These are phyloP conservation scores for Conringia planisiliqua DNA, from an alignment of 345 rosid species.

Conservation along the genomic window DNA sequence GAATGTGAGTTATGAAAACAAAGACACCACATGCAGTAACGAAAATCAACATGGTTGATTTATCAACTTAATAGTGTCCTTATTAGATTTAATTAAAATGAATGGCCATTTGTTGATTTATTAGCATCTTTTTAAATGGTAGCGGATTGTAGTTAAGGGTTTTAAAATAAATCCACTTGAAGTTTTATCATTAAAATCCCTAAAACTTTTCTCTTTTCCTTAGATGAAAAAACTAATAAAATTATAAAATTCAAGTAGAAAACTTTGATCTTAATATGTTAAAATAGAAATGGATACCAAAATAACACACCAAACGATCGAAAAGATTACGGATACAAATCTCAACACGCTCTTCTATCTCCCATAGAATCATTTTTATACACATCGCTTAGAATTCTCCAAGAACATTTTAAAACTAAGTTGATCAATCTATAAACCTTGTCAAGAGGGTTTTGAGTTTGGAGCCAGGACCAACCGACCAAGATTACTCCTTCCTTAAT, in stretches of 20 bases:
- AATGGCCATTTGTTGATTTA: too few relatives aligned
- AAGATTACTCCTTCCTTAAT: background rate
- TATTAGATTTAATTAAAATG: too few relatives aligned
- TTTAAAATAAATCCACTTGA: too few relatives aligned
- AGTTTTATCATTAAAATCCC: too few relatives aligned
- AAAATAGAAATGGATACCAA: background rate
- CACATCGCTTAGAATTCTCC: constrained; percentile 9
- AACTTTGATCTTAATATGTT: background rate
- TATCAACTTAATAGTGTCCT: too few relatives aligned
- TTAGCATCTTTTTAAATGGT: too few relatives aligned
- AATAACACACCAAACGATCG: constrained; percentile 17
- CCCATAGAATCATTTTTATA: background rate
- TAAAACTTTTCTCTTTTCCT: background rate
- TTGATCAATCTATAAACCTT: constrained; percentile 10
- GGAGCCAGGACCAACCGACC: background rate
- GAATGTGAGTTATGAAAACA: too few relatives aligned
- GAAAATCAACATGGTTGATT: too few relatives aligned
- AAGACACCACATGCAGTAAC: too few relatives aligned
- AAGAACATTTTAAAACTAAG: constrained; percentile 11
- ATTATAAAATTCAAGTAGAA: background rate
- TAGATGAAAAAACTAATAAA: background rate
- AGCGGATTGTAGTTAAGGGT: too few relatives aligned
- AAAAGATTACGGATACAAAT: constrained; percentile 4
- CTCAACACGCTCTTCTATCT: constrained; percentile 16
- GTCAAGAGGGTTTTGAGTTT: constrained; percentile 6